These are phyloP conservation scores for Pseudozyma thailandica DNA, from an alignment of 1,284 basidiomycete genomes.

Conservation along the genomic window DNA sequence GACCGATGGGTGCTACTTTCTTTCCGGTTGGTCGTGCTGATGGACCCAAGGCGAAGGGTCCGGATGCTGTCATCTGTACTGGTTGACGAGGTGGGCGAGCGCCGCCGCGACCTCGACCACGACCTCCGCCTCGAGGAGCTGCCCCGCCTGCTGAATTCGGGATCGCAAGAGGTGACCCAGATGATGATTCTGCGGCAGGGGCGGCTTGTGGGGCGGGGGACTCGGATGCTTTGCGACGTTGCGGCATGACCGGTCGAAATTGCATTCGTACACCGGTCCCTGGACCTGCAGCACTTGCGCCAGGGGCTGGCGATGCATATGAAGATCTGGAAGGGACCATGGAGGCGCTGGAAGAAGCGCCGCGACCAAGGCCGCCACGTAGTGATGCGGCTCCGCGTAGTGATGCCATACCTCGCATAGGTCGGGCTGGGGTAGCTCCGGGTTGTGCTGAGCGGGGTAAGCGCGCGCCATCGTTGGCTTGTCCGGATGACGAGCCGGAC, in stretches of 20 bases:
- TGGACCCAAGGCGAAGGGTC: slow-evolving; percentile 86
- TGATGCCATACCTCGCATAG: slow-evolving; percentile 34
- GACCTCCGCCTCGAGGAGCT: slow-evolving; percentile 22
- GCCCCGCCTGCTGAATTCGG: slow-evolving; percentile 26
- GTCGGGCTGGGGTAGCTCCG: slow-evolving; percentile 7
- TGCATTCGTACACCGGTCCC: slow-evolving; percentile 44
- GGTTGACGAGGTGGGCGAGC: slow-evolving; percentile 37
- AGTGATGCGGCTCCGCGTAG: slow-evolving; percentile 34
- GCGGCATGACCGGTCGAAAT: slow-evolving; percentile 62
- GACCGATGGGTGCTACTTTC: slow-evolving; percentile 32
- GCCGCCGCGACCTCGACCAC: slow-evolving; percentile 51
- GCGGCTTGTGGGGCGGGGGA: slow-evolving; percentile 35
- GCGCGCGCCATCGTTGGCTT: slow-evolving; percentile 16
- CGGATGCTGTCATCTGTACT: slow-evolving; percentile 85
- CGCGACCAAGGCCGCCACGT: slow-evolving; percentile 20
- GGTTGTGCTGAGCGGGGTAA: too few relatives aligned
- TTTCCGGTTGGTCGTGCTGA: slow-evolving; percentile 72
- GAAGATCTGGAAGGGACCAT: slow-evolving; percentile 45
- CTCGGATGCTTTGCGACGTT: slow-evolving; percentile 52
- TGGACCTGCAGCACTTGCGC: slow-evolving; percentile 13
- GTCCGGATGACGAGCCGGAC: slow-evolving; percentile 16
- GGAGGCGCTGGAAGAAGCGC: slow-evolving; percentile 27
- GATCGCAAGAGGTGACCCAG: slow-evolving; percentile 16
- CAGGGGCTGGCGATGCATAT: slow-evolving; percentile 38
- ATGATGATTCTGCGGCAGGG: slow-evolving; percentile 12